Evolutionary conservation across 805 yeast species (phyloP).

Genomic region (Nakazawaea wyomingensis): DNA sequence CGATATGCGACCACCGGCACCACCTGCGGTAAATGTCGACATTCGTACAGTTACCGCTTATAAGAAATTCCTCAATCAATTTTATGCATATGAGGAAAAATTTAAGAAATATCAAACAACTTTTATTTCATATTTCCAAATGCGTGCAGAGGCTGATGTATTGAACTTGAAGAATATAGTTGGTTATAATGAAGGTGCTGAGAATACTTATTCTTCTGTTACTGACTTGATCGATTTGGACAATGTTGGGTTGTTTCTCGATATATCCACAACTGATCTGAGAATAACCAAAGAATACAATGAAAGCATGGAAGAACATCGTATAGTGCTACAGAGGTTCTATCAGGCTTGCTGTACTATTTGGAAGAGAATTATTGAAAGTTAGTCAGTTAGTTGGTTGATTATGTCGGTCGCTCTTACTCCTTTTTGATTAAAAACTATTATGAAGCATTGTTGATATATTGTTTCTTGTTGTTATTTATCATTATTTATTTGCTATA

Average conservation of each 20-base stretch:
- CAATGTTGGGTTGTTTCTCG: constrained; percentile 1
- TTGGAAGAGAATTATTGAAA: not conserved
- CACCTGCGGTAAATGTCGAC: not conserved
- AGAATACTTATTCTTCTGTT: not conserved
- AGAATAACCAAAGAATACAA: not conserved
- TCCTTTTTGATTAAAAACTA: no score
- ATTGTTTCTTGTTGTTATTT: no score
- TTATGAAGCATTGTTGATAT: no score
- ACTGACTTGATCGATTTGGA: not conserved
- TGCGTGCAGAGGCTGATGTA: constrained; percentile 4
- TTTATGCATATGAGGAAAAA: constrained; percentile 8
- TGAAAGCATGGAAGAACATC: not conserved
- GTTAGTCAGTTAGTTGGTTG: no score
- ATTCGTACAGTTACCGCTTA: not conserved
- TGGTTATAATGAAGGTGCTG: constrained; percentile 5
- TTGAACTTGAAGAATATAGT: constrained; percentile 6
- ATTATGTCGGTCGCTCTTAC: no score
- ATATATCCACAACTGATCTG: constrained; percentile 1
- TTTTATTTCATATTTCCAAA: constrained; percentile 2
- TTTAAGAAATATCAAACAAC: constrained; percentile 7
- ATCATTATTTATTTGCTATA: no score
- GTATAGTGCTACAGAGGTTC: not conserved
- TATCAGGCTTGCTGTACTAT: not conserved
- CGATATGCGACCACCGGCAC: constrained; percentile 1
- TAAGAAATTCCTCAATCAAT: not conserved